Conservation (phyloP, 176 grass and related monocot genomes). For the Poa annua region DNA sequence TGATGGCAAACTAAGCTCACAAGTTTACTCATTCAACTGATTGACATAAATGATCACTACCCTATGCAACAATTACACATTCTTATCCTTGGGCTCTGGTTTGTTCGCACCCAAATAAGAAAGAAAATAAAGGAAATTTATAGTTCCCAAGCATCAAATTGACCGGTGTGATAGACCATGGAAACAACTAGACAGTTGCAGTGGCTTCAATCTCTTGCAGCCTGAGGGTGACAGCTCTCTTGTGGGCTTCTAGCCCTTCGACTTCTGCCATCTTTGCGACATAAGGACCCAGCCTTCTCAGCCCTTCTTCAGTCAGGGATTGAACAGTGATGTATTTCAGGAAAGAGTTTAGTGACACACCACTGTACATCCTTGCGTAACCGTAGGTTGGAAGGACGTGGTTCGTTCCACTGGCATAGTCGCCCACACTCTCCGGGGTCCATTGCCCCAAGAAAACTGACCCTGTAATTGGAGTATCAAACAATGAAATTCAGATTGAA, state of each 20-base stretch:
- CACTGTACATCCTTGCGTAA: slow-evolving; percentile 95
- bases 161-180: neutral
- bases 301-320: slow-evolving; percentile 81
- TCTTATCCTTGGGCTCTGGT: neutral
- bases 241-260: slow-evolving; percentile 93
- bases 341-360: slow-evolving; percentile 88
- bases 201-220: slow-evolving; percentile 70
- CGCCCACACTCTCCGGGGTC: slow-evolving; percentile 92
- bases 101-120: neutral
- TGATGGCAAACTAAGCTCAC: slow-evolving; percentile 1
- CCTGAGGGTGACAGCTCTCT: slow-evolving; percentile 88
- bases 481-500: neutral
- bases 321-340: slow-evolving; percentile 96
- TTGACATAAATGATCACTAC: neutral
- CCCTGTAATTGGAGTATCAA: slow-evolving; percentile 42
- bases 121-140: neutral
- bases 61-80: neutral
- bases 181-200: slow-evolving; percentile 48
- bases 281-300: slow-evolving; percentile 69
- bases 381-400: slow-evolving; percentile 93
- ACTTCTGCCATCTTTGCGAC: slow-evolving; percentile 94
- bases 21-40: slow-evolving; percentile 1
- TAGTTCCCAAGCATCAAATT: neutral
- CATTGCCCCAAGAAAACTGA: slow-evolving; percentile 91
- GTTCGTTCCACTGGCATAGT: slow-evolving; percentile 89